Evolutionary conservation across 2,329 filamentous ascomycete species (phyloP).

Genomic region (Fusarium buharicum): DNA sequence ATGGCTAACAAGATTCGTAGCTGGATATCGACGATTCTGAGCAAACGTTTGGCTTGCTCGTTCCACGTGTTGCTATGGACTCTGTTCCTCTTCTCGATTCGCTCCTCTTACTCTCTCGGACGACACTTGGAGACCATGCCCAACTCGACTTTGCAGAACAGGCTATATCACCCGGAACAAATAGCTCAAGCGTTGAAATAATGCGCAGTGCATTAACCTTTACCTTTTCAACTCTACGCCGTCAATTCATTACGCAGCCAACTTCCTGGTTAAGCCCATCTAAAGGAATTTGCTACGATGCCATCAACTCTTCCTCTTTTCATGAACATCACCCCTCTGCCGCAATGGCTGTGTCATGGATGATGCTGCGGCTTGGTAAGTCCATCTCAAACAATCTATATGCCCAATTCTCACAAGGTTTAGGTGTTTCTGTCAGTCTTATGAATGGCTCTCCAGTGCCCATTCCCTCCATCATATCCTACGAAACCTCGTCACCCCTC

Average conservation of each 20-base stretch:
- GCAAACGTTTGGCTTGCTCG: conserved; percentile 54
- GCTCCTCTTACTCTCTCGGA: conserved; percentile 42
- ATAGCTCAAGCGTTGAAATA: conserved; percentile 11
- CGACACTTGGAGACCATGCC: conserved; percentile 27
- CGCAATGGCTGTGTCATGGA: conserved; percentile 37
- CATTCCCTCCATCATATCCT: conserved; percentile 41
- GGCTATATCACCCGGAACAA: conserved; percentile 11
- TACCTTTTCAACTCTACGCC: conserved; percentile 24
- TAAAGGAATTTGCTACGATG: conserved; percentile 22
- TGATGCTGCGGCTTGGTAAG: conserved; percentile 46
- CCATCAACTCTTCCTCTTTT: conserved; percentile 25
- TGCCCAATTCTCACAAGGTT: not conserved
- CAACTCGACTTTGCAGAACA: conserved; percentile 20
- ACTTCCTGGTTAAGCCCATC: conserved; percentile 38
- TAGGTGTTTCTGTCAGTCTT: conserved; percentile 47
- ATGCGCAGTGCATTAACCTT: conserved; percentile 24
- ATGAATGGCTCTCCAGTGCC: conserved; percentile 42
- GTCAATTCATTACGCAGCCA: conserved; percentile 30
- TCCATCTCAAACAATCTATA: not conserved
- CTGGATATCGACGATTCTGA: conserved; percentile 56
- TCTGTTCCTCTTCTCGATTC: conserved; percentile 43
- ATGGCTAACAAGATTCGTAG: conserved; percentile 40
- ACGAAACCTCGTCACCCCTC: conserved; percentile 32
- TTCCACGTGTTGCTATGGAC: conserved; percentile 46
- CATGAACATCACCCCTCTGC: conserved; percentile 29